Percentiles rank a stretch among this genome's conserved stretches.
Conservation (phyloP, 495 filamentous ascomycete species). For the Niebla homalea region DNA sequence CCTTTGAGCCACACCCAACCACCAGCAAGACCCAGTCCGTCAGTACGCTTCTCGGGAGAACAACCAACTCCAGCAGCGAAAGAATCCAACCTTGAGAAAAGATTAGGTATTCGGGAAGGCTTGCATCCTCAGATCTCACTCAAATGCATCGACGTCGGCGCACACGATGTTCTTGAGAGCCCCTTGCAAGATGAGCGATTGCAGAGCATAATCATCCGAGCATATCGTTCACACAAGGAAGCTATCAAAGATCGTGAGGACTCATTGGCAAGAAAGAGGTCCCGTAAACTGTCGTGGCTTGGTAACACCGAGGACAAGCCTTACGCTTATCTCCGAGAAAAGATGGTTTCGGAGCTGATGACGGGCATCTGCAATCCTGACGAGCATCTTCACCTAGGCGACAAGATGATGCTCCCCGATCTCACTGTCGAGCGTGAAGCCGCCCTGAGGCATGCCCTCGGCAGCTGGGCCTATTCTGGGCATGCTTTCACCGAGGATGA, state of each 20-base stretch:
- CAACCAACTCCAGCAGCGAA: conserved; percentile 3
- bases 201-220: conserved; percentile 63
- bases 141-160: conserved; percentile 69
- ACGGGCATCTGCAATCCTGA: conserved; percentile 74
- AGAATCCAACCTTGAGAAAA: conserved; percentile 19
- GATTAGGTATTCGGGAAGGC: conserved; percentile 27
- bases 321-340: conserved; percentile 79
- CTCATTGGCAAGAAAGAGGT: conserved; percentile 50
- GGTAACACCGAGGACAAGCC: conserved; percentile 74
- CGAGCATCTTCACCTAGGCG: conserved; percentile 39
- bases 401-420: conserved; percentile 21
- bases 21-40: conserved; percentile 6
- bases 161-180: conserved; percentile 68
- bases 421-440: conserved; percentile 41
- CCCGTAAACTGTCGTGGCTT: conserved; percentile 82
- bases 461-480: conserved; percentile 75
- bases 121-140: conserved; percentile 37
- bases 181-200: conserved; percentile 59
- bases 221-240: conserved; percentile 64
- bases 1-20: conserved; percentile 6
- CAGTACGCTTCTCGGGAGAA: conserved; percentile 17
- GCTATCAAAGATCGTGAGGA: conserved; percentile 54
- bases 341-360: conserved; percentile 84
- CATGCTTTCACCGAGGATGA: conserved; percentile 85
- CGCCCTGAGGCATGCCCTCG: conserved; percentile 55